Percentiles rank a stretch among this genome's conserved stretches.
These are phyloP conservation scores for Epithemia pelagica DNA, from an alignment of 108 stramenopile genomes.

Conservation along the genomic window DNA sequence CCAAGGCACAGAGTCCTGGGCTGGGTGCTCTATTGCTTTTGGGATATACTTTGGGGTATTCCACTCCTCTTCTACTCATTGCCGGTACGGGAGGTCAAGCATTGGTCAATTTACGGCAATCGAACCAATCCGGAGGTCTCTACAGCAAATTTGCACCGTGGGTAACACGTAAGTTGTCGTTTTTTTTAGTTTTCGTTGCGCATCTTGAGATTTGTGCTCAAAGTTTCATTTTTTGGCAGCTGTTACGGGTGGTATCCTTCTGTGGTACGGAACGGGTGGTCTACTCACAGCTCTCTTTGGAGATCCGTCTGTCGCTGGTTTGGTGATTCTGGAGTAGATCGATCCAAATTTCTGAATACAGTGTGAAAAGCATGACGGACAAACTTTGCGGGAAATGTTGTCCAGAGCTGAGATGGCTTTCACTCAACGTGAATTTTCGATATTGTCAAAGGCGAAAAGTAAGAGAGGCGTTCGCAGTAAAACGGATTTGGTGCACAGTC, in stretches of 20 bases:
- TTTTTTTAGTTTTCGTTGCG: too few relatives aligned
- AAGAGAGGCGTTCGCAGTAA: too few relatives aligned
- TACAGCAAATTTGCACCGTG: slow-evolving; percentile 46
- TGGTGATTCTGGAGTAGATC: slow-evolving; percentile 34
- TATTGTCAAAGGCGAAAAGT: too few relatives aligned
- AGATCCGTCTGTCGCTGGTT: slow-evolving; percentile 70
- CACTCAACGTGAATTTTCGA: too few relatives aligned
- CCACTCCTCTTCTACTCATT: slow-evolving; percentile 61
- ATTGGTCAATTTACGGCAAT: slow-evolving; percentile 49
- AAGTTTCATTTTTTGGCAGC: too few relatives aligned
- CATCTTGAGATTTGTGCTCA: too few relatives aligned
- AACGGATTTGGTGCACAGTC: too few relatives aligned
- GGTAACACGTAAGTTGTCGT: too few relatives aligned
- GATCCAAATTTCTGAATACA: too few relatives aligned
- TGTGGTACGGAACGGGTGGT: slow-evolving; percentile 76
- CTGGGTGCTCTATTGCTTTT: slow-evolving; percentile 57
- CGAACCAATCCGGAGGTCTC: slow-evolving; percentile 18
- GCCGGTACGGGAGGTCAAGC: slow-evolving; percentile 73
- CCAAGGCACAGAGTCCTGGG: slow-evolving; percentile 39
- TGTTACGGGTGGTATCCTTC: slow-evolving; percentile 63
- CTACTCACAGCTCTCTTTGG: slow-evolving; percentile 62
- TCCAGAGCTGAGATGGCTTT: too few relatives aligned
- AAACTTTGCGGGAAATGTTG: too few relatives aligned
- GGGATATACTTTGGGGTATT: slow-evolving; percentile 72
- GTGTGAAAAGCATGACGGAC: too few relatives aligned